phyloP scores from a whole-genome alignment of 306 rosid species.

The Cajanus cajan region DNA sequence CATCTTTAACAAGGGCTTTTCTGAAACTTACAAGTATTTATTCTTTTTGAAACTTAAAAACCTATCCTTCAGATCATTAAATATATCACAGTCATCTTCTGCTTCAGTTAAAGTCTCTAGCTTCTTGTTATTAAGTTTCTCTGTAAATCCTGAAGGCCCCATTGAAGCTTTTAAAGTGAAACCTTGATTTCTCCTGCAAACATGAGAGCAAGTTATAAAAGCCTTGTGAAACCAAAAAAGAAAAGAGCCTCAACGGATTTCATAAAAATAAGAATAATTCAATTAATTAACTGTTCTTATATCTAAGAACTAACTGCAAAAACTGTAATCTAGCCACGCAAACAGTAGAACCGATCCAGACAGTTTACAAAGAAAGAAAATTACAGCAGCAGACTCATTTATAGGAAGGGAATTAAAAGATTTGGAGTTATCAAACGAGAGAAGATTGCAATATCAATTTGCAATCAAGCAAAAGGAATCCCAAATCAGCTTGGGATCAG shows the following conservation, averaged over 20 bases:
- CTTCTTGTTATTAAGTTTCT: slow-evolving; percentile 48
- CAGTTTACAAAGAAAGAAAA: slow-evolving; percentile 7
- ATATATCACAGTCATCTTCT: slow-evolving; percentile 47
- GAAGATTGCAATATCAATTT: background rate
- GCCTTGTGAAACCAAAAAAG: background rate
- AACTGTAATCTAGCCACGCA: slow-evolving; percentile 30
- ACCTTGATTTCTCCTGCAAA: slow-evolving; percentile 53
- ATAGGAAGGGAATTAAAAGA: background rate
- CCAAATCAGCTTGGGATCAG: background rate
- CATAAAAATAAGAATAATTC: slow-evolving; percentile 17
- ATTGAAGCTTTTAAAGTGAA: slow-evolving; percentile 60
- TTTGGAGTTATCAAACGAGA: background rate
- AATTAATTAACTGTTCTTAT: slow-evolving; percentile 12
- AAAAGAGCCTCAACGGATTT: background rate
- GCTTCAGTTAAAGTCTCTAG: slow-evolving; percentile 40
- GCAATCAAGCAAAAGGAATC: slow-evolving; percentile 19
- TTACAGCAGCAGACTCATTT: background rate
- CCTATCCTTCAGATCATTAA: slow-evolving; percentile 64
- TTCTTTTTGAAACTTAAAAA: slow-evolving; percentile 73
- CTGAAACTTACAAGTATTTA: slow-evolving; percentile 61
- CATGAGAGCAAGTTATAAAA: slow-evolving; percentile 7
- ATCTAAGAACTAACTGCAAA: slow-evolving; percentile 31
- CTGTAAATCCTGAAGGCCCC: slow-evolving; percentile 51
- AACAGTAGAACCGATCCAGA: slow-evolving; percentile 34
- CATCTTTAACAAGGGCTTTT: slow-evolving; percentile 1